Evolutionary conservation across 352 stramenopile species (phyloP), one percentile per base, ranked within the genome.

Genomic region (Globisporangium camurandrum): DNA sequence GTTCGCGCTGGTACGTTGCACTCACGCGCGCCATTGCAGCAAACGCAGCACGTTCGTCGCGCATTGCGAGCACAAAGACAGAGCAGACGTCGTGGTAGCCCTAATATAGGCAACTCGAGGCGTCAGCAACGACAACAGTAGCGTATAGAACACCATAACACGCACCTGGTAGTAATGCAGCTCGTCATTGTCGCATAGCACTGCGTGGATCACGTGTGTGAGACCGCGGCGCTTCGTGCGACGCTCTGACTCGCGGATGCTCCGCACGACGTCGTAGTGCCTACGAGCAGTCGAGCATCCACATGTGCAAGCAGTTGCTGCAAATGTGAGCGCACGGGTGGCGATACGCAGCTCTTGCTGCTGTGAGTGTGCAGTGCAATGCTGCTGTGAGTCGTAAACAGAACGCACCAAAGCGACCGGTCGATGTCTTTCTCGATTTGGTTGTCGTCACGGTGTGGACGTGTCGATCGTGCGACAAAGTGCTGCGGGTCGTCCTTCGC

Each of bases 81-180:
- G 84, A 93, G 24, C 80, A 83, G 19, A 98, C 80, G 64, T 98
- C 93, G 63, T 98, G 92, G 64, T 94, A 98, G 27, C 93, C 93
- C 78, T 57, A 14, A 2, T 19, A 4, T 46, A 33, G 31, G 19
- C 14, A 27, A 7, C n/a, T n/a, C n/a, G n/a, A n/a, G n/a, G n/a
- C n/a, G n/a, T n/a, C n/a, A n/a, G n/a, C n/a, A n/a, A n/a, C n/a
- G n/a, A n/a, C n/a, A n/a, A n/a, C n/a, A n/a, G n/a, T n/a, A n/a
- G n/a, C n/a, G n/a, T n/a, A n/a, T n/a, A n/a, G n/a, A n/a, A n/a
- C n/a, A n/a, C n/a, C n/a, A n/a, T n/a, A 51, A 75, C 34, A 24
- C 42, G 16, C 19, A 76, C 69, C 57, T 94, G 84, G 45, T 87
- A 93, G 62, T 94, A 94, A 48, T 86, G 81, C 37, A 91, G 49